Conservation (phyloP, 306 rosid species). For the Trifolium subterraneum region DNA sequence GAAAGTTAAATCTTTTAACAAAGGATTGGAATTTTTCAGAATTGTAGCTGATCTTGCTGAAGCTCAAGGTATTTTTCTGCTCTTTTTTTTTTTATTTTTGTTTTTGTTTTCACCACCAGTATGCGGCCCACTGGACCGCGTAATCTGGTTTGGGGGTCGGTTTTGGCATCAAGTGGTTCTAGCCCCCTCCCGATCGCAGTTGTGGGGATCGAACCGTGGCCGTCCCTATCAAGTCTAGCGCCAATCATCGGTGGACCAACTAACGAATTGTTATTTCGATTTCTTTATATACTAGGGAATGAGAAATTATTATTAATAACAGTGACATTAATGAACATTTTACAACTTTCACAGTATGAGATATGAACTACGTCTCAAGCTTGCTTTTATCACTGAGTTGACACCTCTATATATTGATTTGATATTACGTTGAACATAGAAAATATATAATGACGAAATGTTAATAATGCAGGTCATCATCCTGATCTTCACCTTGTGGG, state of each 20-base stretch:
- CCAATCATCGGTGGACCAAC: too few species aligned
- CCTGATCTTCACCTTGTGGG: constrained; percentile 98
- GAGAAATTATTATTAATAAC: neutral
- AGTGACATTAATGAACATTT: too few species aligned
- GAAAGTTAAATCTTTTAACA: constrained; percentile 81
- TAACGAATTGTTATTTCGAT: too few species aligned
- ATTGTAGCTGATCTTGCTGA: constrained; percentile 84
- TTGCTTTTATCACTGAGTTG: neutral
- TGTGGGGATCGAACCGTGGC: too few species aligned
- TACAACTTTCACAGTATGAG: too few species aligned
- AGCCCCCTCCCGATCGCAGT: too few species aligned
- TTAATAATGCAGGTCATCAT: constrained; percentile 71
- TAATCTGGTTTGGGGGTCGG: too few species aligned
- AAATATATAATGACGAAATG: constrained; percentile 5
- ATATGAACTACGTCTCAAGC: too few species aligned
- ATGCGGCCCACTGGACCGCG: too few species aligned
- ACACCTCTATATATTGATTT: neutral
- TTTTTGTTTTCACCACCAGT: too few species aligned
- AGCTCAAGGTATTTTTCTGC: constrained; percentile 60
- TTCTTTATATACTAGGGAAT: neutral
- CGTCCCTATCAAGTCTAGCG: too few species aligned
- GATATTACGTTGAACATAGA: neutral
- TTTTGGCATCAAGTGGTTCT: too few species aligned
- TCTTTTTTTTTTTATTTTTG: neutral
- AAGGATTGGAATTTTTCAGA: constrained; percentile 79